phyloP scores from a whole-genome alignment of 352 stramenopile species.

The Aphanomyces stellatus region DNA sequence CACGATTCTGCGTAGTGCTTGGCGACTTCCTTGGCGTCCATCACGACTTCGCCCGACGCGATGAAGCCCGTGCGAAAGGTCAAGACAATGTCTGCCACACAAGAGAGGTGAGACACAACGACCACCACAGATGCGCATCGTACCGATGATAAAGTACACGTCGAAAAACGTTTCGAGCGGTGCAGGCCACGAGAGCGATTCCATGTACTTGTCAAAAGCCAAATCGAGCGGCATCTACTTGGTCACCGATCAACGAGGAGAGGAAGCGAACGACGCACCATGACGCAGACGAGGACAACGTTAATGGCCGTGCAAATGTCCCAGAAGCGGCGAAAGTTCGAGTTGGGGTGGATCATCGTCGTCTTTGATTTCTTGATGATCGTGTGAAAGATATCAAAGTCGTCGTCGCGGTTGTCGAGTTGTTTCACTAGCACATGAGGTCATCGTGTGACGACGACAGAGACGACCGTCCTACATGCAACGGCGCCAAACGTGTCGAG shows the following conservation, averaged over 20 bases:
- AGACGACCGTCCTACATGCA: neutral
- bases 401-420: constrained; percentile 30
- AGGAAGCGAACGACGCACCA: constrained; percentile 27
- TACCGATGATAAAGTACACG: constrained; percentile 63
- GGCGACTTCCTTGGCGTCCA: constrained; percentile 52
- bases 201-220: constrained; percentile 50
- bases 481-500: neutral
- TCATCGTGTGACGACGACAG: too few relatives aligned
- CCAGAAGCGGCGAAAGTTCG: constrained; percentile 58
- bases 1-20: constrained; percentile 63
- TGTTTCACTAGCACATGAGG: neutral
- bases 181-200: constrained; percentile 37
- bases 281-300: constrained; percentile 67
- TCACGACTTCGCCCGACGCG: constrained; percentile 67
- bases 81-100: constrained; percentile 56
- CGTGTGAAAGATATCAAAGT: constrained; percentile 78
- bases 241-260: neutral
- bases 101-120: neutral
- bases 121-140: neutral
- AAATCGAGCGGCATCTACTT: constrained; percentile 41
- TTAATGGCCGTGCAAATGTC: constrained; percentile 56
- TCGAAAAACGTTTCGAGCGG: constrained; percentile 65
- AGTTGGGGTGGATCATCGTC: constrained; percentile 77
- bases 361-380: constrained; percentile 32
- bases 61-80: constrained; percentile 70